Evolutionary conservation across 306 rosid genomes (phyloP).

Genomic region (Vicia faba): DNA sequence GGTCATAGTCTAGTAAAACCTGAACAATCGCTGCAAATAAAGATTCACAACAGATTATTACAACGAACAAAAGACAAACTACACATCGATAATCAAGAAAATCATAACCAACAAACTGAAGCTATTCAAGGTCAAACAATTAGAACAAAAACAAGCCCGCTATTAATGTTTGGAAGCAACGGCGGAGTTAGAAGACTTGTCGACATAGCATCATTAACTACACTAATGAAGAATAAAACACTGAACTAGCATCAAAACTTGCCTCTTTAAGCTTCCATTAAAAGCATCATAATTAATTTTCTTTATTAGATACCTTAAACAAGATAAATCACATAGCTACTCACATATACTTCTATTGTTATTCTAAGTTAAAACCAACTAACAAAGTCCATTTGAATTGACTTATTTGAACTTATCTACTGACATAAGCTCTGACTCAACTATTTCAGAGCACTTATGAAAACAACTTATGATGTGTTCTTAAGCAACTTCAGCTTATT

Average conservation of each 20-base stretch:
- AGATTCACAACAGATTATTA: constrained; percentile 29
- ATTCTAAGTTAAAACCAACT: neutral
- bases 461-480: neutral
- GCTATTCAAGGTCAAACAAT: constrained; percentile 3
- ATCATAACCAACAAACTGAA: constrained; percentile 17
- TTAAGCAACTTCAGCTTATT: neutral
- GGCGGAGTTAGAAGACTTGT: neutral
- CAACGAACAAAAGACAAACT: constrained; percentile 12
- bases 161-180: constrained; percentile 12
- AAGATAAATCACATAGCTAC: constrained; percentile 9
- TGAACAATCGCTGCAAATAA: constrained; percentile 75
- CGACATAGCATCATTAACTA: constrained; percentile 16
- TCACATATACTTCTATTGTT: neutral
- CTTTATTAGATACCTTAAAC: neutral
- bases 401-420: neutral
- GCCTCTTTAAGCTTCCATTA: constrained; percentile 14
- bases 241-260: constrained; percentile 11
- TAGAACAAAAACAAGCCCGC: constrained; percentile 28
- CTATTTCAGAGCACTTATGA: neutral
- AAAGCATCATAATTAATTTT: constrained; percentile 14
- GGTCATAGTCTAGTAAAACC: constrained; percentile 76
- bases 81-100: constrained; percentile 8
- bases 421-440: neutral
- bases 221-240: neutral
- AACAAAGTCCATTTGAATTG: neutral